Evolutionary conservation across 345 rosid genomes (phyloP), one percentile per base, ranked within the genome.

Genomic region (Stellera chamaejasme): DNA sequence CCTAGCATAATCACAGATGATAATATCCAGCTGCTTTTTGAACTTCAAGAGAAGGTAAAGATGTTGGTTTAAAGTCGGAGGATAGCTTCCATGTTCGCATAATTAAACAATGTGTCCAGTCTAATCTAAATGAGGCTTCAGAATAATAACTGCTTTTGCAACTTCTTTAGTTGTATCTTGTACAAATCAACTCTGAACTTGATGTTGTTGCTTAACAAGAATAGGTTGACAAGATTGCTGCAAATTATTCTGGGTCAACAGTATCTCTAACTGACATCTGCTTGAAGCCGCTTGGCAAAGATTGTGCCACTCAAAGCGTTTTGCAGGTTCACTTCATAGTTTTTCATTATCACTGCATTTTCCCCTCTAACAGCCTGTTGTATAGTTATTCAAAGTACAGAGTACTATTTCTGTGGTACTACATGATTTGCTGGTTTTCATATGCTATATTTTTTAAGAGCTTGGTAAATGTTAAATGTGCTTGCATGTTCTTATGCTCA

Each of bases 221-320:
- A 70, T 79, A 93, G 99, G 87, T 89, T 65, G 91, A 89, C 77
- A 75, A 66, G 66, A 69, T 93, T 67, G 82, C 67, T 56, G 96
- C 84, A 59, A 89, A 82, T 66, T 76, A 87, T 77, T 87, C 90
- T 68, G 96, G 96, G 55, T 76, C 73, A 43, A 60, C 61, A 59
- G 74, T 92, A 58, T 72, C 89, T 67, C 68, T 92, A 58, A 63
- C 83, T 51, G 91, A 92, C 65, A 92, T 93, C 67, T 93, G 99
- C 77, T 66, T 86, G 83, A 93, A 89, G 75, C 99, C 99, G 41
- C 71, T 93, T 54, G 97, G 85, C 55, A 67, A 81, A 61, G 96
- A 84, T 80, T 93, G 99, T 73, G 97, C 97, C 51, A 82, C 91
- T 62, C 99, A 93, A 73, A 93, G 90, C 76, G 69, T 93, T 65